Percentiles rank a stretch among this genome's conserved stretches.
These are phyloP conservation scores for Neurospora sp. DNA, from an alignment of 2,329 filamentous ascomycete genomes.

Conservation along the genomic window DNA sequence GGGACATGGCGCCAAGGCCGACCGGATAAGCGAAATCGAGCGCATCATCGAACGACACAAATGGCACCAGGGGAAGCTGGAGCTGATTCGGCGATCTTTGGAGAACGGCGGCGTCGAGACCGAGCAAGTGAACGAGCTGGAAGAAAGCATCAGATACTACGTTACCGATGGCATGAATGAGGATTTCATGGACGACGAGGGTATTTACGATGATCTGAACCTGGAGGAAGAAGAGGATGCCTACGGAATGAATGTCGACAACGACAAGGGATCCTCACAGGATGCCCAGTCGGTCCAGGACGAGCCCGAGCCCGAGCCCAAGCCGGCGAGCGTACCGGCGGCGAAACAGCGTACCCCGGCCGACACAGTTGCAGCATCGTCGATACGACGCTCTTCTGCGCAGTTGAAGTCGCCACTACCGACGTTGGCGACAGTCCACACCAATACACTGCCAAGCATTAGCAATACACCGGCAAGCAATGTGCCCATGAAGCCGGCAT, in stretches of 20 bases:
- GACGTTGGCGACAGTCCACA: constrained; percentile 82
- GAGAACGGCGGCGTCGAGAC: constrained; percentile 88
- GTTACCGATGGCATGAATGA: constrained; percentile 80
- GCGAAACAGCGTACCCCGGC: constrained; percentile 45
- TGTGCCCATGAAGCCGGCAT: constrained; percentile 82
- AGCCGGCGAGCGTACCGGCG: constrained; percentile 31
- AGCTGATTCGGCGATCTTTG: constrained; percentile 78
- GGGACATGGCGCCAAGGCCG: constrained; percentile 71
- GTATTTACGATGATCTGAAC: constrained; percentile 88
- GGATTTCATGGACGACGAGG: constrained; percentile 90
- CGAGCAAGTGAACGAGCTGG: constrained; percentile 76
- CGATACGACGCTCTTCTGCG: constrained; percentile 64
- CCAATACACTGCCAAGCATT: constrained; percentile 51
- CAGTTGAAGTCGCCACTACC: constrained; percentile 91
- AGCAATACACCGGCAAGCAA: constrained; percentile 40
- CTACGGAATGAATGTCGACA: constrained; percentile 71
- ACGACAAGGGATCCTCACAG: constrained; percentile 87
- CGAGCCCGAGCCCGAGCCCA: constrained; percentile 55
- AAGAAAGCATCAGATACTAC: constrained; percentile 92
- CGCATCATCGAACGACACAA: constrained; percentile 82
- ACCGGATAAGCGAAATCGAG: constrained; percentile 81
- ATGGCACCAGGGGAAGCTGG: constrained; percentile 89
- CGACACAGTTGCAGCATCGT: constrained; percentile 45
- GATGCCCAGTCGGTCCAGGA: constrained; percentile 89
- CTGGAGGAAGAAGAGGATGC: constrained; percentile 85